phyloP scores from a whole-genome alignment of 306 rosid genomes.

The Vicia villosa region DNA sequence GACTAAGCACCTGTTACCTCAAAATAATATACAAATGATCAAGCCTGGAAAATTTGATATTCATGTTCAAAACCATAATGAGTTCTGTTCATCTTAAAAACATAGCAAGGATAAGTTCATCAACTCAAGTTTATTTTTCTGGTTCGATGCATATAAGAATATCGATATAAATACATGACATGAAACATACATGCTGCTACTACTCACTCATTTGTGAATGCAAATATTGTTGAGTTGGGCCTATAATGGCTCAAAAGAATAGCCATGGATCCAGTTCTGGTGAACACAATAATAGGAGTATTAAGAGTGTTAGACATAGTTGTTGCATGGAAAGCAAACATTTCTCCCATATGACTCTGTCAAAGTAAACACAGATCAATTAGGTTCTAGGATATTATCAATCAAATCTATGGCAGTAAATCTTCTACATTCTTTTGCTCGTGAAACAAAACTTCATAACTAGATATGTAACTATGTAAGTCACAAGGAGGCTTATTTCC shows the following conservation, averaged over 20 bases:
- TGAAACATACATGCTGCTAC: constrained; percentile 4
- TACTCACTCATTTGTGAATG: constrained; percentile 96
- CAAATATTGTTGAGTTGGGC: constrained; percentile 87
- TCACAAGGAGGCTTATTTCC: constrained; percentile 19
- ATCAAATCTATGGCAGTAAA: constrained; percentile 21
- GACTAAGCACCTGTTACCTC: constrained; percentile 3
- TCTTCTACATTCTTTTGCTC: not conserved
- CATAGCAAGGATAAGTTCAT: constrained; percentile 9
- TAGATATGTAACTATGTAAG: not conserved
- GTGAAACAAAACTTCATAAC: constrained; percentile 22
- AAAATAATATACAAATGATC: constrained; percentile 4
- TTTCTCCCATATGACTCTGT: constrained; percentile 89
- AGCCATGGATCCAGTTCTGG: constrained; percentile 98
- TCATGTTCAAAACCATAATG: constrained; percentile 19
- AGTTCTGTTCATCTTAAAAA: constrained; percentile 17
- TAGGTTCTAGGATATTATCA: constrained; percentile 15
- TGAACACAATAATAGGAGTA: constrained; percentile 84
- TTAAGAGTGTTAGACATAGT: constrained; percentile 82
- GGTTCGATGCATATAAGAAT: constrained; percentile 4
- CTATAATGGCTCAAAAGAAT: constrained; percentile 83
- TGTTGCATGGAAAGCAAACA: constrained; percentile 93
- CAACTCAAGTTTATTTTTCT: constrained; percentile 17
- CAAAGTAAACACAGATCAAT: constrained; percentile 34
- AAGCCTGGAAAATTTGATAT: constrained; percentile 8
- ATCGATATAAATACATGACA: not conserved